A percentile compares a stretch with the other conserved stretches of the same genome.
Evolutionary conservation across 805 yeast species (phyloP).

Genomic region (Allodekkera sacchari): DNA sequence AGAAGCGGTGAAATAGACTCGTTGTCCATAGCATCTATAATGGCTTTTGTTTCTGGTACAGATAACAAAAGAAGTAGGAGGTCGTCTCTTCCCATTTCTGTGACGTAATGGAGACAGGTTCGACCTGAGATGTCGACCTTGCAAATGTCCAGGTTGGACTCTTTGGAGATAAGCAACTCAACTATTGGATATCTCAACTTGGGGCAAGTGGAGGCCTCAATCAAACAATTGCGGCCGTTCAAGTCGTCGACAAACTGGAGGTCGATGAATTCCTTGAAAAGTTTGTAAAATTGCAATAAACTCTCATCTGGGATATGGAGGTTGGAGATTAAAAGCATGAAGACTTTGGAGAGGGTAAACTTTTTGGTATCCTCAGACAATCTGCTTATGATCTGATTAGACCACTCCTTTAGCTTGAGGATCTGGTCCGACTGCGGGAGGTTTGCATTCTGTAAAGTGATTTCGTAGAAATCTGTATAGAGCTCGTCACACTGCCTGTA

Average conservation of each 20-base stretch:
- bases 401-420: constrained; percentile 25
- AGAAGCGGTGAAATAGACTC: constrained; percentile 78
- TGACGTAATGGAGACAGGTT: constrained; percentile 81
- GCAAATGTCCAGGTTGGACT: constrained; percentile 17
- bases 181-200: constrained; percentile 19
- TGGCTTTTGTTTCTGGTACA: constrained; percentile 11
- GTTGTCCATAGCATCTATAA: constrained; percentile 50
- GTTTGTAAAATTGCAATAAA: constrained; percentile 37
- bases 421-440: constrained; percentile 27
- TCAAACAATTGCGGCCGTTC: constrained; percentile 66
- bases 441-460: constrained; percentile 27
- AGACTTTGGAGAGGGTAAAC: constrained; percentile 57
- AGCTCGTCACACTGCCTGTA: constrained; percentile 46
- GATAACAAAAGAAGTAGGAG: constrained; percentile 28
- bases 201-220: constrained; percentile 43
- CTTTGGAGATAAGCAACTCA: constrained; percentile 15
- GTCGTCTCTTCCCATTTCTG: constrained; percentile 46
- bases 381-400: constrained; percentile 37
- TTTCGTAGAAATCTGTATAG: constrained; percentile 53
- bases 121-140: constrained; percentile 63
- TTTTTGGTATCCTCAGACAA: constrained; percentile 31
- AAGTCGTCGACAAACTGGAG: constrained; percentile 61
- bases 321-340: constrained; percentile 58
- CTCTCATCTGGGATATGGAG: constrained; percentile 59
- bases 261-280: constrained; percentile 49